These are phyloP conservation scores for Apiospora kogelbergensis DNA, from an alignment of 2,329 filamentous ascomycete species.

Conservation along the genomic window DNA sequence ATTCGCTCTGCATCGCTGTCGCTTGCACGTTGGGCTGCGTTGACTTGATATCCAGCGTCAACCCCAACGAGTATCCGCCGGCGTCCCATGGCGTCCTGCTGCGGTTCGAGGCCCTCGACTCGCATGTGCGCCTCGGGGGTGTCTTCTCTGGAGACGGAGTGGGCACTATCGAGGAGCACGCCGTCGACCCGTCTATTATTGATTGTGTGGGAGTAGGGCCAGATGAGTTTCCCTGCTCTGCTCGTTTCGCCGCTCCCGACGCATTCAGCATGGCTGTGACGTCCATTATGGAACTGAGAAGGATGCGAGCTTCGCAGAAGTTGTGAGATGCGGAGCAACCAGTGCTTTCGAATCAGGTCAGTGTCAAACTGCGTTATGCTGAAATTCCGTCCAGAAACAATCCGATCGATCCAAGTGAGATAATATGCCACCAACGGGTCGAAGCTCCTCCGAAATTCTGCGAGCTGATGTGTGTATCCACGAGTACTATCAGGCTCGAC, in stretches of 20 bases:
- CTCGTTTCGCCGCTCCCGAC: constrained; percentile 27
- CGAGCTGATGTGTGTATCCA: not conserved
- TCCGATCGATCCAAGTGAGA: not conserved
- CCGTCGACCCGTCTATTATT: constrained; percentile 22
- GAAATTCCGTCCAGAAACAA: not conserved
- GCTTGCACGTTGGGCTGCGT: constrained; percentile 24
- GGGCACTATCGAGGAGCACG: constrained; percentile 26
- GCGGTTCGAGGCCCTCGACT: constrained; percentile 29
- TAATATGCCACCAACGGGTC: not conserved
- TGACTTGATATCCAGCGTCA: constrained; percentile 39
- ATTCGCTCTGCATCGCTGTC: constrained; percentile 23
- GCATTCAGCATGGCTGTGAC: constrained; percentile 42
- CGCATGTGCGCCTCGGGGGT: constrained; percentile 25
- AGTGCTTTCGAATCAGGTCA: constrained; percentile 3
- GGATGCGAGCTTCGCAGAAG: not conserved
- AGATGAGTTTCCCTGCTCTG: constrained; percentile 17
- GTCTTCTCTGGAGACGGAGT: constrained; percentile 27
- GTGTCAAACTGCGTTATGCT: not conserved
- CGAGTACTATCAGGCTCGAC: not conserved
- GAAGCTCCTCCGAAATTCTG: not conserved
- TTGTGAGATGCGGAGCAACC: constrained; percentile 1
- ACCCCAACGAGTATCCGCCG: constrained; percentile 47
- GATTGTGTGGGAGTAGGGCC: constrained; percentile 25
- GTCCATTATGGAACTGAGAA: constrained; percentile 33
- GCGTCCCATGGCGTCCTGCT: constrained; percentile 52